Conservation (phyloP, 176 grass and related monocot species). For the Ensete ventricosum region DNA sequence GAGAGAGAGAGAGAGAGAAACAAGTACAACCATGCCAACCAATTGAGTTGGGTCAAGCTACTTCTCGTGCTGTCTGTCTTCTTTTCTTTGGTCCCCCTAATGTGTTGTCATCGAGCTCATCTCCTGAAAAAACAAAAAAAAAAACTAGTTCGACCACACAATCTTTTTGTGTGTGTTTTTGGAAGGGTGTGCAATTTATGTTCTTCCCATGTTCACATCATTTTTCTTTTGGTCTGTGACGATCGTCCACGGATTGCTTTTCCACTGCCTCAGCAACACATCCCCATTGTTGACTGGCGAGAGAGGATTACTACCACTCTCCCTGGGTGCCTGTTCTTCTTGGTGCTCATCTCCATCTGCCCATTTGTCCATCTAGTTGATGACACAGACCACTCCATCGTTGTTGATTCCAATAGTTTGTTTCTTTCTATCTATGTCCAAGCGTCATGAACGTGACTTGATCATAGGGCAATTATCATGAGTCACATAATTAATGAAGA, state of each 20-base stretch:
- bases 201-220: neutral
- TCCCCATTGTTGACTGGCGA: neutral
- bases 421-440: neutral
- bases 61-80: too few species aligned
- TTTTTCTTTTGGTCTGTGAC: too few species aligned
- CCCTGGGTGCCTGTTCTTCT: neutral
- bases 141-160: too few species aligned
- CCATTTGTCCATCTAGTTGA: neutral
- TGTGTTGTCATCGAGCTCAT: too few species aligned
- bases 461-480: neutral
- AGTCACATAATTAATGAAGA: too few species aligned
- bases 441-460: neutral
- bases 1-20: too few species aligned
- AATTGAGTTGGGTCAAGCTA: too few species aligned
- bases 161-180: neutral
- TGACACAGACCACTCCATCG: neutral
- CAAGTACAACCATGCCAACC: too few species aligned
- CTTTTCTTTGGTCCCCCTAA: too few species aligned
- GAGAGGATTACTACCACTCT: neutral
- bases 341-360: neutral
- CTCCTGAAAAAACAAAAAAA: neutral
- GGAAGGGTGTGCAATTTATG: conserved; percentile 5
- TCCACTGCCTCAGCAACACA: neutral
- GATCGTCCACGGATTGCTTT: neutral
- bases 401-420: neutral